Percentiles rank a stretch among this genome's conserved stretches.
These are phyloP conservation scores for Talaromyces sp. DNA, from an alignment of 2,329 filamentous ascomycete species.

Conservation along the genomic window DNA sequence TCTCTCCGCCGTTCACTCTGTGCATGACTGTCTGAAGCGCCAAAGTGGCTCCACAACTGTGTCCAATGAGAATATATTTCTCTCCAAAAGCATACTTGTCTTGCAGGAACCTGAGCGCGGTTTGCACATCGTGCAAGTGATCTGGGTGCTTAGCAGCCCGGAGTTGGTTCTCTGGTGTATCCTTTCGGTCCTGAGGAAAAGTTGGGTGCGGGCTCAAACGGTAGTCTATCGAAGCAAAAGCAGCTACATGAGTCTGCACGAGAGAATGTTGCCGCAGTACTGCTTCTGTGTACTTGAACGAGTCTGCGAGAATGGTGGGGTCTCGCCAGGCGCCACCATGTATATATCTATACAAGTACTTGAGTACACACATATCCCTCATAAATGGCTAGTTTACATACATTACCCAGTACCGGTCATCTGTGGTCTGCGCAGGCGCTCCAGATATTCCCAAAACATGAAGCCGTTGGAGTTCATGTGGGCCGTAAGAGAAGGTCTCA, in stretches of 20 bases:
- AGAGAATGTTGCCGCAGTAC: conserved; percentile 22
- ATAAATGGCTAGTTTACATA: conserved; percentile 15
- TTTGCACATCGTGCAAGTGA: conserved; percentile 38
- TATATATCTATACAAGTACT: conserved; percentile 30
- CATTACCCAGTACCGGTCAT: conserved; percentile 34
- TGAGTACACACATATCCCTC: background rate
- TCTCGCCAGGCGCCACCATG: conserved; percentile 48
- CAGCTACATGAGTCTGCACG: conserved; percentile 24
- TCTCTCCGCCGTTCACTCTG: conserved; percentile 9
- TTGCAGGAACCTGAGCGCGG: conserved; percentile 37
- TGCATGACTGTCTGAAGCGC: conserved; percentile 40
- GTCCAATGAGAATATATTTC: conserved; percentile 39
- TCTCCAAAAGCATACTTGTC: conserved; percentile 31
- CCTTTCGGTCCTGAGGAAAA: conserved; percentile 30
- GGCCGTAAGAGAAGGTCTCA: conserved; percentile 15
- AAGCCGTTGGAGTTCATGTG: conserved; percentile 28
- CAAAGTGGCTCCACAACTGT: conserved; percentile 43
- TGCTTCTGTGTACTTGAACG: conserved; percentile 30
- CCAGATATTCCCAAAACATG: conserved; percentile 21
- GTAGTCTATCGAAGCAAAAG: conserved; percentile 42
- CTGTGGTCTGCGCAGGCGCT: background rate
- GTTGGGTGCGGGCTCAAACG: conserved; percentile 39
- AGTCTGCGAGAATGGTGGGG: conserved; percentile 31
- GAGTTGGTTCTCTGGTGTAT: conserved; percentile 20
- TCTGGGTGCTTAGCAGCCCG: conserved; percentile 39